phyloP scores from a whole-genome alignment of 495 filamentous ascomycete genomes.

The Pseudotulostoma volvatum region DNA sequence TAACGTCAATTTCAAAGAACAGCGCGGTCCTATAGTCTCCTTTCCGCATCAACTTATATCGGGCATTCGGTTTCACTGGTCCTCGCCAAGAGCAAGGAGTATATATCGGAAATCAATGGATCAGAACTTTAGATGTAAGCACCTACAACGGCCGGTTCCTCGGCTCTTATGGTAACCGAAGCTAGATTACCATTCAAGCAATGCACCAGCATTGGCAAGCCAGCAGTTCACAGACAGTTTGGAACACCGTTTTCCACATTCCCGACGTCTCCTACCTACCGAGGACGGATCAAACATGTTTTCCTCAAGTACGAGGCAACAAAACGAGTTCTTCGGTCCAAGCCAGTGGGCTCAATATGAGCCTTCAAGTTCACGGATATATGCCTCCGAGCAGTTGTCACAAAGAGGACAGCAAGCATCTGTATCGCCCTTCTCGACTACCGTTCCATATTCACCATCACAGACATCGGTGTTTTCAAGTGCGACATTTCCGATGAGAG shows the following conservation, averaged over 20 bases:
- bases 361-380: neutral
- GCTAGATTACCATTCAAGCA: neutral
- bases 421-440: neutral
- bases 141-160: neutral
- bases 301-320: conserved; percentile 2
- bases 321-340: neutral
- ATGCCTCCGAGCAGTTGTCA: conserved; percentile 2
- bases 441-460: conserved; percentile 1
- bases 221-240: neutral
- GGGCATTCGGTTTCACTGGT: neutral
- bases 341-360: conserved; percentile 4
- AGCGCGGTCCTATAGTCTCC: neutral
- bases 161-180: neutral
- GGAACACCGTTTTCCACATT: neutral
- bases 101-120: neutral
- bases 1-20: neutral
- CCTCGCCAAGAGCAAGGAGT: neutral
- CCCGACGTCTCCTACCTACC: neutral
- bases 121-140: neutral
- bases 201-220: neutral
- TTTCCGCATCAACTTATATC: neutral
- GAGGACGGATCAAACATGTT: conserved; percentile 2
- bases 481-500: conserved; percentile 1
- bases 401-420: conserved; percentile 3
- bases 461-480: conserved; percentile 3